Percentiles rank a stretch among this genome's conserved stretches.
These are phyloP conservation scores for Hsuehochloa calcarea DNA, from an alignment of 176 grass and related monocot species.

Conservation along the genomic window DNA sequence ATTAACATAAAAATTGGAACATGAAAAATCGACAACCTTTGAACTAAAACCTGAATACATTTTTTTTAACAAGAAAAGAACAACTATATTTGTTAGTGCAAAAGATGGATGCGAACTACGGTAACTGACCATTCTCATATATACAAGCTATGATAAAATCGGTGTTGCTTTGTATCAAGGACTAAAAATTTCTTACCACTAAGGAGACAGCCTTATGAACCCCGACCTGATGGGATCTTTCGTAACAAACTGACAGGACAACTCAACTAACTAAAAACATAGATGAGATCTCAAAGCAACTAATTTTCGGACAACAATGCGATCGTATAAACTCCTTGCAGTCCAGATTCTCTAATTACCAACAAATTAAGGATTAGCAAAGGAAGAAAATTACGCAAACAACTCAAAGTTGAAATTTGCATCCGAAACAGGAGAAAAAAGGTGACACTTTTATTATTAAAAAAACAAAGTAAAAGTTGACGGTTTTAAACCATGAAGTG, in stretches of 20 bases:
- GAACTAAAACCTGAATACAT: neutral
- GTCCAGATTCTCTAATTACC: too few relatives aligned
- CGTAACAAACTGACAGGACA: conserved; percentile 13
- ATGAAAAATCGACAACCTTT: neutral
- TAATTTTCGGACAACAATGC: neutral
- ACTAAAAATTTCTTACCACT: neutral
- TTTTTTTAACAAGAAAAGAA: too few relatives aligned
- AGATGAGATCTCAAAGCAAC: conserved; percentile 10
- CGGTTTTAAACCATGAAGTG: too few relatives aligned
- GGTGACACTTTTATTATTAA: too few relatives aligned
- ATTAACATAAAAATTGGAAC: neutral
- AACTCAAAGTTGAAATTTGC: too few relatives aligned
- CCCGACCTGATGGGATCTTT: neutral
- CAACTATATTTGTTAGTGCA: neutral
- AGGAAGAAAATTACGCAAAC: too few relatives aligned
- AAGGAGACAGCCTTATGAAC: neutral
- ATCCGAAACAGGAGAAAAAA: too few relatives aligned
- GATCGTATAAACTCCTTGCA: neutral
- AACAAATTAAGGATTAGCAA: too few relatives aligned
- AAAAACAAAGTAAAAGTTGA: too few relatives aligned
- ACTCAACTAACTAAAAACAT: conserved; percentile 4
- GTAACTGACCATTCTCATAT: neutral
- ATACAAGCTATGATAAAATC: neutral
- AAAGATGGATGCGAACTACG: neutral
- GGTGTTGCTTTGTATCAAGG: neutral